Evolutionary conservation across 108 stramenopile species (phyloP).

Genomic region (Cyclostephanos invisitatus): DNA sequence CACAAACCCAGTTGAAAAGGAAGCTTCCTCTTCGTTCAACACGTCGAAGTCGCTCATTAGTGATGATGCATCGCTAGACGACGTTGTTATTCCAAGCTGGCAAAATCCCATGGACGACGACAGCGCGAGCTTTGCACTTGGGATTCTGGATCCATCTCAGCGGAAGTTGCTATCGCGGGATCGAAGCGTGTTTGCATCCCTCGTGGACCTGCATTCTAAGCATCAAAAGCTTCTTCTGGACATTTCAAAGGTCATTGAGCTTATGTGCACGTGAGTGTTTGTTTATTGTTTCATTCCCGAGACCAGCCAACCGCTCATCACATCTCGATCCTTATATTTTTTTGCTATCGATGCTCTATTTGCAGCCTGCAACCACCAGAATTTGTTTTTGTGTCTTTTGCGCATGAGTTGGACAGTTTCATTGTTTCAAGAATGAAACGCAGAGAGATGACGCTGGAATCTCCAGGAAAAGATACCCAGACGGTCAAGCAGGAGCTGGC

Average conservation of each 20-base stretch:
- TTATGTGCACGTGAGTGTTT: constrained; percentile 21
- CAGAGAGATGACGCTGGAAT: constrained; percentile 23
- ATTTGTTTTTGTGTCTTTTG: constrained; percentile 85
- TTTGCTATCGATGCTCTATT: not conserved
- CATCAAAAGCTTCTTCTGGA: constrained; percentile 68
- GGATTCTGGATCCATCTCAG: constrained; percentile 57
- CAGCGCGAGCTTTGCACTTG: constrained; percentile 70
- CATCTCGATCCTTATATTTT: not conserved
- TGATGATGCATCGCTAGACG: constrained; percentile 8
- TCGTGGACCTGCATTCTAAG: constrained; percentile 73
- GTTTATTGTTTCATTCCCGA: not conserved
- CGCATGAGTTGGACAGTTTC: constrained; percentile 75
- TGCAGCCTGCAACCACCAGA: constrained; percentile 85
- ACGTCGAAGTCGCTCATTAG: constrained; percentile 18
- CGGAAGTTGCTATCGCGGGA: constrained; percentile 65
- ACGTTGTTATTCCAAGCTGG: constrained; percentile 21
- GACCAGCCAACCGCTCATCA: not conserved
- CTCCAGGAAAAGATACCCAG: constrained; percentile 31
- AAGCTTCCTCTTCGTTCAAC: constrained; percentile 32
- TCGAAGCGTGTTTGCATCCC: constrained; percentile 74
- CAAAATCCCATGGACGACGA: constrained; percentile 62
- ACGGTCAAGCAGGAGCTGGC: constrained; percentile 34
- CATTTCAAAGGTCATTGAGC: constrained; percentile 72
- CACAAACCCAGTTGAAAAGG: constrained; percentile 71
- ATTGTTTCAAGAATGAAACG: constrained; percentile 30